Evolutionary conservation across 495 filamentous ascomycete species (phyloP), one percentile per base, ranked within the genome.

Genomic region (Penicillium arizonense): DNA sequence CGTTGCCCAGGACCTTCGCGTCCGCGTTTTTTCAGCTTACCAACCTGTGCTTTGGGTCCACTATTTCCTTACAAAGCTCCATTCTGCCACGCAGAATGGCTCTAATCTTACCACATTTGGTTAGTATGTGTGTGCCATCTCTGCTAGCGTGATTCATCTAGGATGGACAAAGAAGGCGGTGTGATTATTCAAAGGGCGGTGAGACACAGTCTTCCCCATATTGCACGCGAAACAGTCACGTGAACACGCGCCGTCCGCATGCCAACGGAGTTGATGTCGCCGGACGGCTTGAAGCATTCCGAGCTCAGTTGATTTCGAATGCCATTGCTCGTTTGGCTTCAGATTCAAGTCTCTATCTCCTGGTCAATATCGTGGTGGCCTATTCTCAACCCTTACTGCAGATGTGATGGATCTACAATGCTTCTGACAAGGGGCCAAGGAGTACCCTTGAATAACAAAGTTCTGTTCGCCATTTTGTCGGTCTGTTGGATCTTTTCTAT

Each of bases 191-290:
- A 24, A 50, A 5, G 24, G 47, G 47, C 47, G 47, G 47, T 50
- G 47, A 42, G 13, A 34, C 21, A 4, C 10, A 1, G 7, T 14
- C 30, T 47, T 47, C 24, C 42, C n/a, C 35, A 13, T 48, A 28
- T 21, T 21, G 11, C 30, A 41, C 30, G 45, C 58, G 58, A 44
- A 41, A 21, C n/a, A 16, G 54, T 65, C 62, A 65, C 56, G 62
- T 65, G 62, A 23, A 18, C 23, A 65, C 59, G 59, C 55, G 62
- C 44, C 37, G 36, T 43, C 21, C 44, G 48, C 45, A 49, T 55
- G 57, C 37, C 35, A 49, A 50, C 57, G 57, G 57, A 35, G 14
- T n/a, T n/a, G 12, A 21, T 24, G 23, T 18, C n/a, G 33, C 52
- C 57, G 50, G 32, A 40, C 45, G 62, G 55, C 49, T 38, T 32